A percentile compares a stretch with the other conserved stretches of the same genome.
phyloP scores from a whole-genome alignment of 2,329 filamentous ascomycete genomes.

The Colletotrichum tamarilloi region DNA sequence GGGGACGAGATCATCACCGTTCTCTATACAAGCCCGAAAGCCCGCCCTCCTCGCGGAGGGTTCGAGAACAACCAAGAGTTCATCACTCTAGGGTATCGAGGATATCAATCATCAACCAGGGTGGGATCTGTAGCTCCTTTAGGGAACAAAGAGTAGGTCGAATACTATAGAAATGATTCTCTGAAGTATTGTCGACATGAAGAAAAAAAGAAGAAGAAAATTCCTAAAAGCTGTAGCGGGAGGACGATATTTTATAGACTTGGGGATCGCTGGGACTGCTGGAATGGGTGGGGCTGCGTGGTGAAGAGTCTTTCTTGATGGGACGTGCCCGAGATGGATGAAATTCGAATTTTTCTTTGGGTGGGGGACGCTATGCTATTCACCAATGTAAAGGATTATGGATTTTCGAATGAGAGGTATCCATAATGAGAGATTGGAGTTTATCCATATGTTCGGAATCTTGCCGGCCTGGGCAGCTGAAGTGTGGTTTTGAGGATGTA shows the following conservation, averaged over 20 bases:
- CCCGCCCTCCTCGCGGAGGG: constrained; percentile 73
- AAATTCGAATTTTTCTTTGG: neutral
- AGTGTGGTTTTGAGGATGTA: neutral
- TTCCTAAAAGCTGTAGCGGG: constrained; percentile 44
- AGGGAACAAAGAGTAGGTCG: constrained; percentile 91
- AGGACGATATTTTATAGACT: constrained; percentile 53
- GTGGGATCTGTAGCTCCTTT: constrained; percentile 94
- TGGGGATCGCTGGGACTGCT: neutral
- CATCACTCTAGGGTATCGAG: constrained; percentile 92
- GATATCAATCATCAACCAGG: constrained; percentile 95
- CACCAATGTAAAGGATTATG: neutral
- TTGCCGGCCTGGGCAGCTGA: neutral
- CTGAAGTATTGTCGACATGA: constrained; percentile 74
- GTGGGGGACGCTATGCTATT: neutral
- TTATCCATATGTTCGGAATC: no score
- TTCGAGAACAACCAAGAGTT: constrained; percentile 67
- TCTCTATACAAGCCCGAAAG: constrained; percentile 74
- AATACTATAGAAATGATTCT: constrained; percentile 99
- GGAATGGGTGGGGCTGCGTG: neutral
- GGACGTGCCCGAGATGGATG: neutral
- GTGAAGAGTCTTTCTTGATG: neutral
- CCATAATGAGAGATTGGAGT: neutral
- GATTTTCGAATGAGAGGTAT: neutral
- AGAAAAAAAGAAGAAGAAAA: constrained; percentile 61
- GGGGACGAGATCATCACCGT: constrained; percentile 96